Evolutionary conservation across 1,284 basidiomycete genomes (phyloP).

Genomic region (Exobasidium rhododendri): DNA sequence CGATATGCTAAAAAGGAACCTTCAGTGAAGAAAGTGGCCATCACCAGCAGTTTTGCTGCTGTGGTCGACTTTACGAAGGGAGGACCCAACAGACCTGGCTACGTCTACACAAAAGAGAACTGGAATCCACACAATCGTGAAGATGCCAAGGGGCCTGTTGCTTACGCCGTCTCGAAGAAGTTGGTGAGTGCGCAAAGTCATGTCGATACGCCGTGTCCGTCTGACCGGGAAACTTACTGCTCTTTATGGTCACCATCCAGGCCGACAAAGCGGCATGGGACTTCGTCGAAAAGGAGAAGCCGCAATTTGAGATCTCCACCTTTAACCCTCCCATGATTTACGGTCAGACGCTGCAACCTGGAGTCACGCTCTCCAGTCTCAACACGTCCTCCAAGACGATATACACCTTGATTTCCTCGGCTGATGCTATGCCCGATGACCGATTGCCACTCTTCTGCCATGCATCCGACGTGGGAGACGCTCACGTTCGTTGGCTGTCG

Average conservation of each 20-base stretch:
- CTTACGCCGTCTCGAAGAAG: conserved; percentile 46
- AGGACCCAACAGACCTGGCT: conserved; percentile 41
- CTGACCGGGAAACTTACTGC: not conserved
- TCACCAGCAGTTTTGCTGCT: conserved; percentile 49
- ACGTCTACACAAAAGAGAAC: conserved; percentile 34
- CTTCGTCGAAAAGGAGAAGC: conserved; percentile 37
- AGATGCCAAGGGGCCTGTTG: conserved; percentile 40
- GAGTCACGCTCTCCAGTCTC: conserved; percentile 29
- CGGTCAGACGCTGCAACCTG: conserved; percentile 36
- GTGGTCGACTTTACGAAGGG: conserved; percentile 39
- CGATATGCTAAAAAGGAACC: conserved; percentile 39
- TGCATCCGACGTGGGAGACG: conserved; percentile 42
- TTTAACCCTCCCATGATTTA: conserved; percentile 50
- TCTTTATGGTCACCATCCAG: not conserved
- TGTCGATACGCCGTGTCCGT: not conserved
- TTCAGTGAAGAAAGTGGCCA: conserved; percentile 43
- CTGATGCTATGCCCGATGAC: conserved; percentile 42
- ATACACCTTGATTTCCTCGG: conserved; percentile 38
- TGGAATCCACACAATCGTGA: conserved; percentile 43
- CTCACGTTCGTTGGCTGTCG: conserved; percentile 35
- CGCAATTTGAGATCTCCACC: conserved; percentile 28
- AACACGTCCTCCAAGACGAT: conserved; percentile 44
- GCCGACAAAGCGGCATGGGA: conserved; percentile 48
- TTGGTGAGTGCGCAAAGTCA: conserved; percentile 17
- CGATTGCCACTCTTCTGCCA: conserved; percentile 53